These are phyloP conservation scores for Aspergillus fumigatus DNA, from an alignment of 2,329 filamentous ascomycete species.

Conservation along the genomic window DNA sequence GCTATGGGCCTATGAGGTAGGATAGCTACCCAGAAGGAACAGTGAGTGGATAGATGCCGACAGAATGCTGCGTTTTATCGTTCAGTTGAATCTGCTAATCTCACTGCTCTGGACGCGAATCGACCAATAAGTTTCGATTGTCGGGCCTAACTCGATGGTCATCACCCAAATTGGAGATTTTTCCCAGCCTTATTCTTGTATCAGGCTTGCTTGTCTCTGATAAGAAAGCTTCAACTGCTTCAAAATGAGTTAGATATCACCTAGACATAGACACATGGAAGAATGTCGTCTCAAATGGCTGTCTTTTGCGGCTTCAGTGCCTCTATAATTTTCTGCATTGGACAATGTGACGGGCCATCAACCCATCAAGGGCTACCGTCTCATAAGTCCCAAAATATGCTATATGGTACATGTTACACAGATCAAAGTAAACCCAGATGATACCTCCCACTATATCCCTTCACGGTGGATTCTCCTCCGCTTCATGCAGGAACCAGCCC, in stretches of 20 bases:
- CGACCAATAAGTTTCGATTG: neutral
- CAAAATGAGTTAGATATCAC: neutral
- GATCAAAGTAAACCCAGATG: neutral
- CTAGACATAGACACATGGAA: neutral
- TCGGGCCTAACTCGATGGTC: neutral
- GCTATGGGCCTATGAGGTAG: neutral
- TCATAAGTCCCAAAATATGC: neutral
- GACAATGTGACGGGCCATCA: neutral
- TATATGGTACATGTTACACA: neutral
- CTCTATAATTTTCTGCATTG: neutral
- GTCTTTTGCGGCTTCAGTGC: neutral
- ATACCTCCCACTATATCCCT: neutral
- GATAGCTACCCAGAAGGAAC: neutral
- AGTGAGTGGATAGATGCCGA: no score
- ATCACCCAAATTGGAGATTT: neutral
- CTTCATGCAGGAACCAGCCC: neutral
- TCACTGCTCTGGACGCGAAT: neutral
- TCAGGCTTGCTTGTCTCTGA: neutral
- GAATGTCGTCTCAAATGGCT: neutral
- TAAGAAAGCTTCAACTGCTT: neutral
- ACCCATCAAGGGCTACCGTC: neutral
- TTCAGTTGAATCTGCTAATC: no score
- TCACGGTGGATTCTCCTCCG: neutral
- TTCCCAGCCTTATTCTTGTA: neutral
- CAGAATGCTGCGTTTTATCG: neutral